phyloP scores from a whole-genome alignment of 1,139 yeast species.

The Protomyces arabidopsidicola region DNA sequence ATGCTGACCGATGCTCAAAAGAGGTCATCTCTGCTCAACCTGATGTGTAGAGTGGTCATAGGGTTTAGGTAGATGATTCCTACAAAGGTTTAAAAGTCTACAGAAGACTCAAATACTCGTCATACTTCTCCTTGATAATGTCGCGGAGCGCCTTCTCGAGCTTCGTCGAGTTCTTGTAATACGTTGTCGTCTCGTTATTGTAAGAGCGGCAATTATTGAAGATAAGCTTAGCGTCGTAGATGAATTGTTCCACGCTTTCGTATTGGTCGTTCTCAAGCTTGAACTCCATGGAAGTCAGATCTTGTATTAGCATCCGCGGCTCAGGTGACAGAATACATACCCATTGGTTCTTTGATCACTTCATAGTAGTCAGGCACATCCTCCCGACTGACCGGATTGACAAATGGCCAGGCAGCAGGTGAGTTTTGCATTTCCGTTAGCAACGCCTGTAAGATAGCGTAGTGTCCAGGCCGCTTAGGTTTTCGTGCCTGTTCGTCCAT shows the following conservation, averaged over 20 bases:
- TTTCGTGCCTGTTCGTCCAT: constrained; percentile 95
- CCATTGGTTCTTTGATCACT: constrained; percentile 96
- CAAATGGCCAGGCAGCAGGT: constrained; percentile 99
- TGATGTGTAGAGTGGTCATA: constrained; percentile 29
- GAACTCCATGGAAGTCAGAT: constrained; percentile 88
- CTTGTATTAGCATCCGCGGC: constrained; percentile 38
- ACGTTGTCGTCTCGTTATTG: constrained; percentile 84
- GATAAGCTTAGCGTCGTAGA: constrained; percentile 79
- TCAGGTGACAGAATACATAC: constrained; percentile 3
- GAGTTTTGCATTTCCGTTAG: constrained; percentile 85
- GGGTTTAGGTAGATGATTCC: not conserved
- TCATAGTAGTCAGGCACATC: constrained; percentile 97
- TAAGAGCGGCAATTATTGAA: constrained; percentile 87
- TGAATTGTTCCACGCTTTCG: constrained; percentile 82
- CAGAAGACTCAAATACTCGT: constrained; percentile 2
- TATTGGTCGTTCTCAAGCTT: constrained; percentile 89
- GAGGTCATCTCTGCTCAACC: constrained; percentile 97
- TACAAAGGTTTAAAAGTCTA: not conserved
- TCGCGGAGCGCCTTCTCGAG: constrained; percentile 23
- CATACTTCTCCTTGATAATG: constrained; percentile 24
- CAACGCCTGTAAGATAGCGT: constrained; percentile 84
- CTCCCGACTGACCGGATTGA: constrained; percentile 83
- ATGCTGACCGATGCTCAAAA: constrained; percentile 72
- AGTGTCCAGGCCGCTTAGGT: constrained; percentile 92
- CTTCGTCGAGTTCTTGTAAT: constrained; percentile 49